Base-by-base conservation (phyloP, 2,329 filamentous ascomycete genomes). In the Chrysoporthe deuterocubensis region DNA sequence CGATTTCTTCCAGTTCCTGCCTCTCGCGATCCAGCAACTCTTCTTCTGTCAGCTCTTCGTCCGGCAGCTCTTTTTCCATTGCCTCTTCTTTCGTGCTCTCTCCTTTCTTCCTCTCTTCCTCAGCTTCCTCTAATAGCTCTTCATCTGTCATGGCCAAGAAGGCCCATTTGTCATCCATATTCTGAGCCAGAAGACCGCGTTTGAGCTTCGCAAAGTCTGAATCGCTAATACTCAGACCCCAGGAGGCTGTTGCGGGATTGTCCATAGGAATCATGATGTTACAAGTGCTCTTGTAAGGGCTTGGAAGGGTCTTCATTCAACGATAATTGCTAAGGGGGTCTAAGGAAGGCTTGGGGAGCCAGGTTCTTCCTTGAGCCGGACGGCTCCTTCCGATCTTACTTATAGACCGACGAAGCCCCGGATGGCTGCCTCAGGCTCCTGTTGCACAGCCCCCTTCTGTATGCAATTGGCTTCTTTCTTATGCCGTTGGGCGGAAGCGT, bases 171-270 rank as follows among this genome's bases (percentile, higher is more conserved):
- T 60, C 43, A 60, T 65, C 63, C 56, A 60, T 54, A 52, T 43
- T 14, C 46, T 21, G 34, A 65, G 37, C 9, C 34, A 1, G 26
- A n/a, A 34, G 4, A 18, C 56, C 44, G 56, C 44, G 44, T 65
- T 65, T 65, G 11, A 65, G 56, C 56, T 34, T 40, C 14, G 34
- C 34, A 13, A 65, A 65, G 56, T 65, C 63, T 65, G n/a, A 3
- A 7, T 59, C 26, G 18, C 54, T 65, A 16, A 65, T 21, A 52
- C 3, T 42, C 8, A 60, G 34, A 43, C 34, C 63, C 56, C 34
- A 65, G 32, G 21, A 16, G 8, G 56, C 63, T 52, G 32, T 60
- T 42, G 13, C 56, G 8, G 63, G 56, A 6, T 65, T 65, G 26
- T 54, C 14, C 4, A 65, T 65, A 21, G 42, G 32, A 34, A 16